Evolutionary conservation across 805 yeast genomes (phyloP).

Genomic region (Teunomyces atbi): DNA sequence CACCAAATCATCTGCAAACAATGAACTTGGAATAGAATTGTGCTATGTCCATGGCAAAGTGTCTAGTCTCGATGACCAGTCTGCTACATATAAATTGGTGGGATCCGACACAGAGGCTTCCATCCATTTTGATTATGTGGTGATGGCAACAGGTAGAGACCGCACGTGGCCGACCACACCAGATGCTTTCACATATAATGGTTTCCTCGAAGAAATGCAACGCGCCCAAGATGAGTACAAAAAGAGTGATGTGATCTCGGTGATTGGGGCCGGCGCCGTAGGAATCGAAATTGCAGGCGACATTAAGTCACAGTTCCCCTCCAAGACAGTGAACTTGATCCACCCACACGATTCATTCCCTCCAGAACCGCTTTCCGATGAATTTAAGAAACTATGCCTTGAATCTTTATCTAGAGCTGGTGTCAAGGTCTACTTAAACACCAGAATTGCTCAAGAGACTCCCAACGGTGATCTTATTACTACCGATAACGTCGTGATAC

Average conservation of each 20-base stretch:
- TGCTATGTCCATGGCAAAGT: constrained; percentile 36
- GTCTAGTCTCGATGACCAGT: constrained; percentile 20
- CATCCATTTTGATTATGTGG: constrained; percentile 45
- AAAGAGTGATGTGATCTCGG: constrained; percentile 34
- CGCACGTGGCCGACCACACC: constrained; percentile 58
- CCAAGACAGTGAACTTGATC: constrained; percentile 33
- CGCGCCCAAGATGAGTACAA: constrained; percentile 29
- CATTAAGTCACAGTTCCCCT: constrained; percentile 30
- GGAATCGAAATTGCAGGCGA: constrained; percentile 45
- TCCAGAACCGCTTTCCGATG: constrained; percentile 34
- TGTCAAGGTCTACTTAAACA: constrained; percentile 27
- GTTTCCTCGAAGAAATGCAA: constrained; percentile 43
- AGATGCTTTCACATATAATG: constrained; percentile 34
- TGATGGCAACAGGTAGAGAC: constrained; percentile 50
- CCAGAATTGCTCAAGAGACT: constrained; percentile 29
- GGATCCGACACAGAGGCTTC: not conserved
- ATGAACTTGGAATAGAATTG: constrained; percentile 18
- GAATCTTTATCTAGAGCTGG: constrained; percentile 27
- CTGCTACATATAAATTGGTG: constrained; percentile 26
- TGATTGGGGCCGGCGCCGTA: constrained; percentile 47
- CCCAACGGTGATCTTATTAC: constrained; percentile 27
- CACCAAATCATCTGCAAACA: constrained; percentile 9
- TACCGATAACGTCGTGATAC: constrained; percentile 24
- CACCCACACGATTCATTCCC: constrained; percentile 39
- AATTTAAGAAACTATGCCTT: constrained; percentile 25